Evolutionary conservation across 495 filamentous ascomycete genomes (phyloP), one percentile per base, ranked within the genome.

Genomic region (Penicillium bialowiezense): DNA sequence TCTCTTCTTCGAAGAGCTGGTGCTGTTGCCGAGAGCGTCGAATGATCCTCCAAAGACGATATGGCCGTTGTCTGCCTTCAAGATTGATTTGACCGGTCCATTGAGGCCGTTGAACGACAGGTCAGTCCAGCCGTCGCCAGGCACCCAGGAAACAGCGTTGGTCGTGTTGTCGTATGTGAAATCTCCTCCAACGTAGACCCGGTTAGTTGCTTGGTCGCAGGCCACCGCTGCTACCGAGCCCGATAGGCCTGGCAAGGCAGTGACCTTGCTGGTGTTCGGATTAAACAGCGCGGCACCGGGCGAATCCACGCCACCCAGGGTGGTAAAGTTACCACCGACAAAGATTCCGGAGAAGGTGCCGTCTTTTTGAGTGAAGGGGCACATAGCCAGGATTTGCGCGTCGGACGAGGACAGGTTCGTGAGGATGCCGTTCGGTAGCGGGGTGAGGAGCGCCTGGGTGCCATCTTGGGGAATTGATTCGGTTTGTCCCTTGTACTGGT

Each of bases 291-390:
- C 93, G 28, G 91, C 81, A 23, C 88, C 91, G 38, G 82, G 80
- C 10, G 91, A 85, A 64, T 89, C 72, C 35, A 84, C 73, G 38
- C 82, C 83, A 28, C 84, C 88, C 31, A 98, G 67, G 59, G 88
- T 95, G n/a, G 92, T 97, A 65, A 99, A 99, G 71, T 96, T 97
- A 12, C 93, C 93, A 19, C 86, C 93, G 4, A 97, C 79, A 18
- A 97, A 82, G 21, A 96, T 81, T 10, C 89, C 89, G 14, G 80
- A 75, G 29, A 85, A 71, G 4, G 70, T 79, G 40, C 88, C 88
- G 65, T 88, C 75, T 33, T 77, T 76, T 64, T 80, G 69, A 14
- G 82, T 74, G 61, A 92, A 91, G 15, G 86, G 71, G 70, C 95
- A 97, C 87, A 97, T 91, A 28, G 87, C 76, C 56, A 80, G 77